Percentiles rank a stretch among this genome's conserved stretches.
These are phyloP conservation scores for Jacaranda mimosifolia DNA, from an alignment of 257 asterid genomes.

Conservation along the genomic window DNA sequence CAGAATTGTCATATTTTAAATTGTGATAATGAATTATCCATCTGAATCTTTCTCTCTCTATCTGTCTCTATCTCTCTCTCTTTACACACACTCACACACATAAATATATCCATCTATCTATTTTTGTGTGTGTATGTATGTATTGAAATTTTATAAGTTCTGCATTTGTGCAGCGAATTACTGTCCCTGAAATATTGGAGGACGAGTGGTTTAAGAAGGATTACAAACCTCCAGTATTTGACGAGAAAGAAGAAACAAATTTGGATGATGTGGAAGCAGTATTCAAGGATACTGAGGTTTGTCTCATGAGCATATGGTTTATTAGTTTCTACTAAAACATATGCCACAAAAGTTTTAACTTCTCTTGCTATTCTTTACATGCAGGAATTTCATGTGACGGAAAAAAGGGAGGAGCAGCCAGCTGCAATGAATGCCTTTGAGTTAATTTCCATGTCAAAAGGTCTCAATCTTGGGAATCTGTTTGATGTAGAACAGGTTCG, in stretches of 20 bases:
- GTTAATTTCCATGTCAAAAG: slow-evolving; percentile 94
- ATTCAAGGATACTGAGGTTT: slow-evolving; percentile 83
- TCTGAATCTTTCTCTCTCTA: too few relatives aligned
- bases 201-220: slow-evolving; percentile 94
- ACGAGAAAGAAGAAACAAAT: slow-evolving; percentile 79
- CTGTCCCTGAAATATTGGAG: slow-evolving; percentile 77
- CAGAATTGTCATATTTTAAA: neutral
- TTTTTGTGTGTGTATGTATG: neutral
- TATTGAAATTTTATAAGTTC: slow-evolving; percentile 8
- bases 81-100: neutral
- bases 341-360: neutral
- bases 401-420: slow-evolving; percentile 86
- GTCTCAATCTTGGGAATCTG: slow-evolving; percentile 92
- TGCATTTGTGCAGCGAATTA: slow-evolving; percentile 68
- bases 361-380: neutral
- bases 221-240: slow-evolving; percentile 74
- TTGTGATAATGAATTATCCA: neutral
- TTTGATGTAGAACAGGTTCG: slow-evolving; percentile 83
- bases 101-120: neutral
- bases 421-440: slow-evolving; percentile 96
- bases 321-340: neutral
- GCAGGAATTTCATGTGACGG: slow-evolving; percentile 89
- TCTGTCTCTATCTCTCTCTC: too few relatives aligned
- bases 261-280: slow-evolving; percentile 98
- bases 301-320: slow-evolving; percentile 24